Base-by-base conservation (phyloP, 805 yeast species). In the Candida easanensis region DNA sequence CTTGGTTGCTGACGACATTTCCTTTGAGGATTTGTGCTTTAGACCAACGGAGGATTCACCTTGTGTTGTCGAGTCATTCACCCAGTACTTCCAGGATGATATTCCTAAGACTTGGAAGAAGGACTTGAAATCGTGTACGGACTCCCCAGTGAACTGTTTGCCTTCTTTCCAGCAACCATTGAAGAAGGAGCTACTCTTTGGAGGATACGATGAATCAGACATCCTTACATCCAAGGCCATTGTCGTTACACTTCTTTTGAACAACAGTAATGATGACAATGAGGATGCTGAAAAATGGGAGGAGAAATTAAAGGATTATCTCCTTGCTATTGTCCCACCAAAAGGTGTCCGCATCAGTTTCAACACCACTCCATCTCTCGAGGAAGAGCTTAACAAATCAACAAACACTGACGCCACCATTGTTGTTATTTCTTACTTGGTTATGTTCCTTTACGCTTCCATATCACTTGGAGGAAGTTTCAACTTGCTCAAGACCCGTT, bases 401-500 rank as follows among this genome's bases (percentile, higher is more conserved):
- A 79, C 91, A 13, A 87, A 83, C 57, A 82, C 90, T 2, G 98
- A 91, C 57, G 69, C 80, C 6, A 71, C 72, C 42, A 82, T 88
- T 41, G 77, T 91, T 8, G 68, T 79, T 1, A 57, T 84, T 4
- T 89, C 97, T 1, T 91, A 91, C 59, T 46, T 88, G 26, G 74
- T 79, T 9, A 91, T 91, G 99, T 89, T 91, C 57, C 50, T 86
- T 0, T 91, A 91, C 59, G 95, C 95, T 0, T 82, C 97, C 0
- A 57, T 88, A 44, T 87, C 97, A 0, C 70, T 91, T 18, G 80
- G 86, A 3, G 69, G 68, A n/a, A 48, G 75, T 11, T 80, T 80
- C 6, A 66, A 66, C 3, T 22, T 65, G 38, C 53, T 62, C 17
- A 62, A 68, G 38, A 82, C 95, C 1, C 77, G 95, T 49, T 78